A percentile compares a stretch with the other conserved stretches of the same genome.
Conservation (phyloP, 2,329 filamentous ascomycete species). For the Aspergillus fischeri region DNA sequence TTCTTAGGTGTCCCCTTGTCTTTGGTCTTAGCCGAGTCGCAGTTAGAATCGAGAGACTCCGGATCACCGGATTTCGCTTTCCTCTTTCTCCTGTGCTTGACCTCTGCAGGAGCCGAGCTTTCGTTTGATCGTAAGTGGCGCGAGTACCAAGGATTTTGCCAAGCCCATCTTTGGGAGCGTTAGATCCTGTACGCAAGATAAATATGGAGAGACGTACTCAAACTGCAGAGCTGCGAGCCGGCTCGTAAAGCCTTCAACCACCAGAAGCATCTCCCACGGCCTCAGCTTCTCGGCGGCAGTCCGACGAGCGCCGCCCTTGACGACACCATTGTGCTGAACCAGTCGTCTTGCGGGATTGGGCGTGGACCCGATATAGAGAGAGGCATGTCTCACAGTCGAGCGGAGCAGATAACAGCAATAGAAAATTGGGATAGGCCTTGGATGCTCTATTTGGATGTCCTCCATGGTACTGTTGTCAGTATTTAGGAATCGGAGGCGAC, state of each 20-base stretch:
- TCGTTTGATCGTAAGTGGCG: conserved; percentile 68
- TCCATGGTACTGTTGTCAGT: conserved; percentile 14
- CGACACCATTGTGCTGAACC: conserved; percentile 84
- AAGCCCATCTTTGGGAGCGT: conserved; percentile 67
- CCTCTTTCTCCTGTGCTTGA: background rate
- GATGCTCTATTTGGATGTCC: conserved; percentile 15
- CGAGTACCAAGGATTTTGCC: conserved; percentile 79
- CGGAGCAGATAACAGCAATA: conserved; percentile 92
- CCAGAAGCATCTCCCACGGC: conserved; percentile 86
- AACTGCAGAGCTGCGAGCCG: conserved; percentile 87
- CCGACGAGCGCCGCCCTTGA: conserved; percentile 73
- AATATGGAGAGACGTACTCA: conserved; percentile 58
- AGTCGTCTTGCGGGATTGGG: conserved; percentile 81
- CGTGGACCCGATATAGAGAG: conserved; percentile 85
- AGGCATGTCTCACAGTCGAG: conserved; percentile 67
- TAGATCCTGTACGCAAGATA: conserved; percentile 1
- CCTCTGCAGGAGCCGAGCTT: background rate
- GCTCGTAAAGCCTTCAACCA: conserved; percentile 86
- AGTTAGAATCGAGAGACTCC: background rate
- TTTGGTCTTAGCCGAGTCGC: conserved; percentile 23
- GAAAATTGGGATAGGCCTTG: conserved; percentile 72
- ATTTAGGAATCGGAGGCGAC: background rate
- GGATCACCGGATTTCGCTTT: background rate
- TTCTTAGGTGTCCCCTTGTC: conserved; percentile 38
- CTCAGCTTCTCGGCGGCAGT: conserved; percentile 66